Evolutionary conservation across 352 stramenopile genomes (phyloP), one percentile per base, ranked within the genome.

Genomic region (Phytophthora syringae): DNA sequence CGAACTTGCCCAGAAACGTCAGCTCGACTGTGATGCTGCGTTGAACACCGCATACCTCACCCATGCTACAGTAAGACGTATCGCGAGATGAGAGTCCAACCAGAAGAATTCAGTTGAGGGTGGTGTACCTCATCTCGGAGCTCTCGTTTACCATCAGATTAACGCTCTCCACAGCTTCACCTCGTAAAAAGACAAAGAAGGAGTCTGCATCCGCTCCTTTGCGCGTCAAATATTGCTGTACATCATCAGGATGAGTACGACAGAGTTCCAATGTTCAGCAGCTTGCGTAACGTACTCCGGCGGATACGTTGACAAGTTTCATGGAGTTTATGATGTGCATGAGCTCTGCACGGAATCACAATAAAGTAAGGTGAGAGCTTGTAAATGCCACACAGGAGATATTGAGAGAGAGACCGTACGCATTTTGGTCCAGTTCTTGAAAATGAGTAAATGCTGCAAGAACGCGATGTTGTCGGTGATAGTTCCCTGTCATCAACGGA

Each of bases 401-500:
- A 9, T 32, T 5, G 9, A n/a, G n/a, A n/a, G n/a, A n/a, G 28
- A 43, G 4, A n/a, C 70, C 80, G 62, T 76, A 95, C 84, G 82
- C 86, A 93, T 95, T 53, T 95, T 95, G 24, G 74, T 82, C 86
- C 84, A 95, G 63, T 80, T 81, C 30, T 77, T 75, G 69, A 95
- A 95, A 54, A 93, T 70, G 39, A 88, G 67, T 54, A 86, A 78
- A 73, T 92, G 84, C 65, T 93, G 83, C 6, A 95, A 73, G 72
- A 93, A 95, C 15, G 82, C 72, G 18, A 95, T 95, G 60, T 92
- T 82, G 67, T 95, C 84, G 16, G 86, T 90, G 72, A 95, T 92
- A 36, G 86, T 89, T 47, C 86, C 86, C 72, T 86, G 42, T 1
- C 7, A 25, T 2, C 30, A 53, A 50, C 32, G 20, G 59, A 15